phyloP scores from a whole-genome alignment of 495 filamentous ascomycete species.

The Stereocaulon alpinum region DNA sequence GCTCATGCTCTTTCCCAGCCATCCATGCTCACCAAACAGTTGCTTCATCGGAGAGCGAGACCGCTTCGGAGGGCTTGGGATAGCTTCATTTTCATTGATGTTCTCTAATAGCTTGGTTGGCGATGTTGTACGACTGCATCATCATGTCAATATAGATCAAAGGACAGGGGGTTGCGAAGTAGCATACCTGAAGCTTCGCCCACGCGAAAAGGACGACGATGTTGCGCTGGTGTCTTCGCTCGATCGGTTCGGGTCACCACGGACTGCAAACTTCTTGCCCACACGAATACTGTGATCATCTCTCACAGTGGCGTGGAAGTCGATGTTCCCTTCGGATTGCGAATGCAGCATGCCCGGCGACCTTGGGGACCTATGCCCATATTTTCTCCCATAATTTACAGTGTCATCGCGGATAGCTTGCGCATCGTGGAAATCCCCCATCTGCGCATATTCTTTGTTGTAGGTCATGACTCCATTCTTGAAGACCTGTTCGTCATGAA shows the following conservation, averaged over 20 bases:
- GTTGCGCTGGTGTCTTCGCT: constrained; percentile 11
- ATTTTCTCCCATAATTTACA: constrained; percentile 6
- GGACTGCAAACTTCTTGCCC: constrained; percentile 1
- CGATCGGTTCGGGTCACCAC: constrained; percentile 4
- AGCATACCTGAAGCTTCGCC: constrained; percentile 10
- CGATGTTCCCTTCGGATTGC: constrained; percentile 20
- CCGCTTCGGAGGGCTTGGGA: constrained; percentile 23
- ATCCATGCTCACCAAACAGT: constrained; percentile 44
- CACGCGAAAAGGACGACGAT: constrained; percentile 17
- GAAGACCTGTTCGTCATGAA: constrained; percentile 1
- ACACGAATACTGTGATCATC: constrained; percentile 6
- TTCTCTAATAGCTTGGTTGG: constrained; percentile 19
- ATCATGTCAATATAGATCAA: not conserved
- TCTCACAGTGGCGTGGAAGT: constrained; percentile 10
- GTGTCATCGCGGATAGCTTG: not conserved
- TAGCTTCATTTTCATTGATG: constrained; percentile 18
- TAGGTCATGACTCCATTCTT: not conserved
- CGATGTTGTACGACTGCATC: constrained; percentile 16
- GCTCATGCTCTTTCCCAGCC: constrained; percentile 34
- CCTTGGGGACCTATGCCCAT: constrained; percentile 13
- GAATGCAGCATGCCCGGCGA: constrained; percentile 20
- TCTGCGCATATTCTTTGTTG: not conserved
- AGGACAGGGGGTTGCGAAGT: not conserved
- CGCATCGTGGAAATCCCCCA: not conserved
- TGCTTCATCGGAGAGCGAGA: constrained; percentile 40